Conservation (phyloP, 345 rosid species). For the Sonneratia alba region DNA sequence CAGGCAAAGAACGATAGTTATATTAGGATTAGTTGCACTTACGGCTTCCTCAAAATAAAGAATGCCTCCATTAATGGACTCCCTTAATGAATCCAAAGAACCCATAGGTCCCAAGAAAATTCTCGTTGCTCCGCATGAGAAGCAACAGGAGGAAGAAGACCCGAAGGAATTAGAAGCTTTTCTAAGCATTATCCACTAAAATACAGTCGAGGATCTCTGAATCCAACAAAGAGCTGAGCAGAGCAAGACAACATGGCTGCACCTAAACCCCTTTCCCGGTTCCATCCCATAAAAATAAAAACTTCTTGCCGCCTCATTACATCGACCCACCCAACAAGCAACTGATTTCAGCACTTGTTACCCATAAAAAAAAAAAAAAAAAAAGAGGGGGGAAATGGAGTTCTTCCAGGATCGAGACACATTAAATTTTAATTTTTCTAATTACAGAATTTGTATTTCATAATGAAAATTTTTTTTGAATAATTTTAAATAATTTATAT, state of each 20-base stretch:
- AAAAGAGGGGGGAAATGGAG: background rate
- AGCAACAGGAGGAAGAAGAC: conserved; percentile 1
- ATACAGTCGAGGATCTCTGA: conserved; percentile 11
- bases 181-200: background rate
- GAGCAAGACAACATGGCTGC: conserved; percentile 17
- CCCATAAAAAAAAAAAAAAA: background rate
- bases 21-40: background rate
- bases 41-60: background rate
- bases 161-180: background rate
- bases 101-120: background rate
- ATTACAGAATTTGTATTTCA: too few relatives aligned
- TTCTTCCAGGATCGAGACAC: background rate
- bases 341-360: conserved; percentile 9
- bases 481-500: background rate
- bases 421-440: background rate
- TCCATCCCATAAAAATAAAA: conserved; percentile 13
- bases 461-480: background rate
- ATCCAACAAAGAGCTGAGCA: conserved; percentile 21
- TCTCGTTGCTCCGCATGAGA: background rate
- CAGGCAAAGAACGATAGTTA: background rate
- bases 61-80: background rate
- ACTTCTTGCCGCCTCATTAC: conserved; percentile 32
- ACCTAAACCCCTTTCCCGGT: conserved; percentile 12
- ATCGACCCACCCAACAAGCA: conserved; percentile 32
- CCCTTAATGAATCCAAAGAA: background rate